These are phyloP conservation scores for Desmodesmus armatus DNA, from an alignment of 139 green algal genomes.

Conservation along the genomic window DNA sequence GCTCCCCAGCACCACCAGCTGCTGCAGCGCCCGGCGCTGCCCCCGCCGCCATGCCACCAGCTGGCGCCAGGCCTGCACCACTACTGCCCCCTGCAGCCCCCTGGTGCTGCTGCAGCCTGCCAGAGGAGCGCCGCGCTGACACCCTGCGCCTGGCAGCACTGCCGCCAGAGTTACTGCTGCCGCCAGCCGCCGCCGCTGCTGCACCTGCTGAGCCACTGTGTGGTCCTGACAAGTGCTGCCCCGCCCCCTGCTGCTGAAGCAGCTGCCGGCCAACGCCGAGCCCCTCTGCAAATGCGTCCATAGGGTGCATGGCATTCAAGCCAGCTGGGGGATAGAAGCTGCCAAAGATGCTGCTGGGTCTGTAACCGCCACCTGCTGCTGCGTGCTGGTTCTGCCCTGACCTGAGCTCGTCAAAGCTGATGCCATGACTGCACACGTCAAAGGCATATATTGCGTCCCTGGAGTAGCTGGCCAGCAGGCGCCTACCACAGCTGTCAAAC, in stretches of 20 bases:
- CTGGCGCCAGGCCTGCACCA: too few species aligned
- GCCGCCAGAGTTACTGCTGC: neutral
- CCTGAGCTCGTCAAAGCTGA: conserved; percentile 17
- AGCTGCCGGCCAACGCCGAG: neutral
- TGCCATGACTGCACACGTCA: conserved; percentile 5
- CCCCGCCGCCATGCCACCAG: neutral
- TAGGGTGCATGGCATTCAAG: neutral
- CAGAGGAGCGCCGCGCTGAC: neutral
- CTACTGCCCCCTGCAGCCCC: neutral
- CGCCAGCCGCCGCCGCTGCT: neutral
- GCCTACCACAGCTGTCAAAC: conserved; percentile 8
- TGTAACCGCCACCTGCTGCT: neutral
- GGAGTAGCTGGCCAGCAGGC: conserved; percentile 29
- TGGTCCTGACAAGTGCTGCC: neutral
- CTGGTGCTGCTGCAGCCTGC: neutral
- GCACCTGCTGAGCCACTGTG: neutral
- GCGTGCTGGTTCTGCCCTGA: neutral
- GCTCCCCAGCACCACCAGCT: neutral
- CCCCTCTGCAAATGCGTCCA: neutral
- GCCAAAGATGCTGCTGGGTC: neutral
- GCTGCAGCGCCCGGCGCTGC: neutral
- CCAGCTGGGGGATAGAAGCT: neutral
- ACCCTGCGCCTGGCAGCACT: neutral
- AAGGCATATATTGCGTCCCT: conserved; percentile 15
- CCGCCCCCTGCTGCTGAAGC: neutral